Evolutionary conservation across 2,329 filamentous ascomycete species (phyloP), one percentile per base, ranked within the genome.

Genomic region (Colletotrichum cuscutae): DNA sequence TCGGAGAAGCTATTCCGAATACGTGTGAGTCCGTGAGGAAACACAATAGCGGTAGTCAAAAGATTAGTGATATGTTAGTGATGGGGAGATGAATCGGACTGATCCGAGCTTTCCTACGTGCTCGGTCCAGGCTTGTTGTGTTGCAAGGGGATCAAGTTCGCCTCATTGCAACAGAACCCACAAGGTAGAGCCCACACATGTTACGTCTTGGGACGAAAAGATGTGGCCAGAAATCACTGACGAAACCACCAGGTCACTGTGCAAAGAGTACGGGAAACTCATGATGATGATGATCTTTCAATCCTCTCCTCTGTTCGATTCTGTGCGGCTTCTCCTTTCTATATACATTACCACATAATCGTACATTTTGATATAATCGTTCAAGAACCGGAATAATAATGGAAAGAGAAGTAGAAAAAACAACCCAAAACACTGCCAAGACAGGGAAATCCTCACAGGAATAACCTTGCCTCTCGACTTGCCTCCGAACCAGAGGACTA

Each of bases 281-380:
- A 4, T n/a, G 15, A 49, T 61, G 15, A 49, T 61, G 59, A 61
- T 52, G 22, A n/a, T 61, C 12, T 37, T 61, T 56, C 32, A 49
- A 57, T 52, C 66, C 49, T 46, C 49, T 56, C 57, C 35, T 19
- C 58, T 58, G 71, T 71, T 37, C 46, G 58, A 73, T 73, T 73
- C 52, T 61, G 61, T 60, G 49, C 46, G 56, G 26, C 24, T 49
- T 24, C 24, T 60, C 28, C 54, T 26, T 46, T 62, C 56, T 73
- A 66, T 73, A 65, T 66, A 73, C 67, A 73, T 73, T 73, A 71
- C 71, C 67, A 71, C 71, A 58, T 65, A 57, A 70, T 71, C 71
- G 57, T 73, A 69, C 70, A 64, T 64, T 32, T 49, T 46, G 60
- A 58, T 65, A 59, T 58, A 52, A 42, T 24, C 11, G n/a, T 22